Conservation (phyloP, 2,329 filamentous ascomycete genomes). For the Nothophaeocryptopus gaeumannii region DNA sequence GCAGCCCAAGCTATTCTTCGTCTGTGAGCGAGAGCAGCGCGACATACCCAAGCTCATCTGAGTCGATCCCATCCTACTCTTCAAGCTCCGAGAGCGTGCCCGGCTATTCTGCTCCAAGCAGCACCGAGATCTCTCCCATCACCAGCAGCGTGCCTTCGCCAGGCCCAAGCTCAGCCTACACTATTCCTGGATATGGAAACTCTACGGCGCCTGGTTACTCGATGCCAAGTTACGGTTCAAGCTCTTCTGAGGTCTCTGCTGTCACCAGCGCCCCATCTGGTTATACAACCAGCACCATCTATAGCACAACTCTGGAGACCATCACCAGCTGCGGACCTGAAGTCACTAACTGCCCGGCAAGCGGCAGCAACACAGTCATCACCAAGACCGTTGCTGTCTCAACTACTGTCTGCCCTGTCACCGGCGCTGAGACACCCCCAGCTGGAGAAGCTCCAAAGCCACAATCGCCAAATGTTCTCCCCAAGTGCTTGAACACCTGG, state of each 20-base stretch:
- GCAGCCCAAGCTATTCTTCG: neutral
- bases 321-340: constrained; percentile 40
- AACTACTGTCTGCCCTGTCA: constrained; percentile 30
- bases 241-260: constrained; percentile 18
- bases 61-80: constrained; percentile 1
- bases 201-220: constrained; percentile 8
- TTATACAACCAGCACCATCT: constrained; percentile 20
- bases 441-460: constrained; percentile 19
- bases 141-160: constrained; percentile 14
- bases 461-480: constrained; percentile 67
- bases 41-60: constrained; percentile 9
- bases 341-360: constrained; percentile 38
- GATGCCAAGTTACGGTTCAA: constrained; percentile 15
- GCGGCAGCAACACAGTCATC: constrained; percentile 14
- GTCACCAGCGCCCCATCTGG: constrained; percentile 21
- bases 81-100: constrained; percentile 7
- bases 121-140: constrained; percentile 23
- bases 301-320: constrained; percentile 35
- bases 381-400: constrained; percentile 23
- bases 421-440: no score
- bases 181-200: constrained; percentile 11
- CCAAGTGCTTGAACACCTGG: constrained; percentile 91
- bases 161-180: constrained; percentile 4
- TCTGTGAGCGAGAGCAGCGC: constrained; percentile 18
- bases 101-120: constrained; percentile 14